A percentile compares a stretch with the other conserved stretches of the same genome.
phyloP scores from a whole-genome alignment of 306 rosid species.

The Medicago truncatula region DNA sequence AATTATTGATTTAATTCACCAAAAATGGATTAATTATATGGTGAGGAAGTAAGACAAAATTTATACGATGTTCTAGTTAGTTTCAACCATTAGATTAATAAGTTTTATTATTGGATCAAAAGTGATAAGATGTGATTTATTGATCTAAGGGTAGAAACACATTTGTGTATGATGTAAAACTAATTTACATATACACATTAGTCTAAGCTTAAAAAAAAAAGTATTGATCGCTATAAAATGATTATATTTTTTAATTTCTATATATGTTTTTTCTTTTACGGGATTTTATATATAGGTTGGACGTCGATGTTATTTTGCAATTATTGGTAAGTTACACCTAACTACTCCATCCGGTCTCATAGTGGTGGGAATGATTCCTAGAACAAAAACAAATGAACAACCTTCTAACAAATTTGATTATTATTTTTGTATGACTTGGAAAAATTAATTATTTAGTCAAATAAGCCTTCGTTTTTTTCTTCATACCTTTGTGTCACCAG shows the following conservation, averaged over 20 bases:
- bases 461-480: constrained; percentile 16
- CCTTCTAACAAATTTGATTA: constrained; percentile 18
- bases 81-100: too few species aligned
- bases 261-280: too few species aligned
- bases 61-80: too few species aligned
- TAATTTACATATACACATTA: too few species aligned
- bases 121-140: too few species aligned
- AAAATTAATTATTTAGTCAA: constrained; percentile 31
- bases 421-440: background rate
- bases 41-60: too few species aligned
- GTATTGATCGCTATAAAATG: background rate
- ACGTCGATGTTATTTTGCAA: constrained; percentile 20
- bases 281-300: background rate
- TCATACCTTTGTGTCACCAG: constrained; percentile 7
- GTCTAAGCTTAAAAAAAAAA: too few species aligned
- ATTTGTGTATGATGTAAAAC: too few species aligned
- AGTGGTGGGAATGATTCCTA: constrained; percentile 8
- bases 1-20: too few species aligned
- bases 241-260: background rate
- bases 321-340: constrained; percentile 39
- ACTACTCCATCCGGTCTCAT: constrained; percentile 12
- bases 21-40: too few species aligned
- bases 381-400: constrained; percentile 35
- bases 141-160: too few species aligned
- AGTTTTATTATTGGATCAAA: too few species aligned